A percentile compares a stretch with the other conserved stretches of the same genome.
Conservation (phyloP, 306 rosid genomes). For the Phaseolus lunatus region DNA sequence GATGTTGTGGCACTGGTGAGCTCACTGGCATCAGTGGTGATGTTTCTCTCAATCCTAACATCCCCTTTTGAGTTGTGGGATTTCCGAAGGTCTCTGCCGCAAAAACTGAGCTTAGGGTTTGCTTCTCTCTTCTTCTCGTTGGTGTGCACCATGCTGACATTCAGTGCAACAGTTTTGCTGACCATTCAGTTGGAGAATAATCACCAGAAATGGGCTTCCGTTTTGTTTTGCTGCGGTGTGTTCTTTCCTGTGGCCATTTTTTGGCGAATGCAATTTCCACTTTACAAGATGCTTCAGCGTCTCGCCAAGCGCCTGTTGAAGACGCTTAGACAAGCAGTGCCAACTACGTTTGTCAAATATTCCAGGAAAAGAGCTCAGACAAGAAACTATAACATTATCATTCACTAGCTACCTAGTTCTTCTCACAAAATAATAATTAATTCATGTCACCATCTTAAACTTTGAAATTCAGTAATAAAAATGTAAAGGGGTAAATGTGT, state of each 20-base stretch:
- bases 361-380: not conserved
- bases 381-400: not conserved
- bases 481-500: no score
- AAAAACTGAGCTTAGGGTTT: slow-evolving; percentile 30
- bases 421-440: no score
- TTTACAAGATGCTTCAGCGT: slow-evolving; percentile 3
- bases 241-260: slow-evolving; percentile 33
- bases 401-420: no score
- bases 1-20: slow-evolving; percentile 35
- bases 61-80: slow-evolving; percentile 41
- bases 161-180: slow-evolving; percentile 33
- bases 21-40: slow-evolving; percentile 33
- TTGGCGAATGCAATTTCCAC: slow-evolving; percentile 18
- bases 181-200: slow-evolving; percentile 8
- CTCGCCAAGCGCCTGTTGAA: not conserved
- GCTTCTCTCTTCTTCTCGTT: not conserved
- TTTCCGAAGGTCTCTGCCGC: slow-evolving; percentile 16
- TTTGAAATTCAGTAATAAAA: no score
- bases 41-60: slow-evolving; percentile 38
- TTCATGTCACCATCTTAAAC: no score
- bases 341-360: slow-evolving; percentile 2
- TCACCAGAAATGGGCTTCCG: slow-evolving; percentile 10
- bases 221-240: slow-evolving; percentile 6
- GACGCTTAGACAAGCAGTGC: not conserved
- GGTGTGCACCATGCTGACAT: slow-evolving; percentile 22